These are phyloP conservation scores for Plasmodium vivax DNA, from an alignment of 169 alveolate species.

Conservation along the genomic window DNA sequence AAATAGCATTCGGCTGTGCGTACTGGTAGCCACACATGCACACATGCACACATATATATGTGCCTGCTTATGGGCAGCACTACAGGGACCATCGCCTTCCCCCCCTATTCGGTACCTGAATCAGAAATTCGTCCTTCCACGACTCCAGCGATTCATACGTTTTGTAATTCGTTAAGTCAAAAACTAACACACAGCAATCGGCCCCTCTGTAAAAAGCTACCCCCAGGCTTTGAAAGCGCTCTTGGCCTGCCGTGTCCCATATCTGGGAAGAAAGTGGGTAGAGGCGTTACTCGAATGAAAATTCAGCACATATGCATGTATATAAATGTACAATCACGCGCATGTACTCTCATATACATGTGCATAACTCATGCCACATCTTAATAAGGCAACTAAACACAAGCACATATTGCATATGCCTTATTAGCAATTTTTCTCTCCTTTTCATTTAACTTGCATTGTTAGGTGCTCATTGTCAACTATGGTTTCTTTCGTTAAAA, in stretches of 20 bases:
- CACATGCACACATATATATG: neutral
- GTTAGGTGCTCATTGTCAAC: slow-evolving; percentile 96
- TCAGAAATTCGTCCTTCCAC: slow-evolving; percentile 98
- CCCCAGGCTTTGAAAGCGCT: slow-evolving; percentile 97
- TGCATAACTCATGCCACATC: neutral
- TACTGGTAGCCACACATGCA: neutral
- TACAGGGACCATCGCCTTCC: neutral
- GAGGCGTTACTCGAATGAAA: neutral
- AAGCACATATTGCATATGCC: neutral
- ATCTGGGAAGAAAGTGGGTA: slow-evolving; percentile 77
- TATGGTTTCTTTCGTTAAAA: slow-evolving; percentile 96
- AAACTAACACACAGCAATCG: slow-evolving; percentile 98
- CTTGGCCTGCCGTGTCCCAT: slow-evolving; percentile 99
- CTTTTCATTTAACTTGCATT: slow-evolving; percentile 89
- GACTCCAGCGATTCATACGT: slow-evolving; percentile 95
- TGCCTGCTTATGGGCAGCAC: neutral
- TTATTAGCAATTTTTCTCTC: neutral
- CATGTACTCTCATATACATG: neutral
- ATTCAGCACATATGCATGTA: neutral
- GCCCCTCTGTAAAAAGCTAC: slow-evolving; percentile 99
- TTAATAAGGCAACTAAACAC: neutral
- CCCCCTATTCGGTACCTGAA: slow-evolving; percentile 83
- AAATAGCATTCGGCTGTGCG: neutral
- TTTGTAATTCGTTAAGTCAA: slow-evolving; percentile 92
- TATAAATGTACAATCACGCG: neutral